Evolutionary conservation across 805 yeast species (phyloP), one percentile per base, ranked within the genome.

Genomic region (Kazachstania bromeliacearum): DNA sequence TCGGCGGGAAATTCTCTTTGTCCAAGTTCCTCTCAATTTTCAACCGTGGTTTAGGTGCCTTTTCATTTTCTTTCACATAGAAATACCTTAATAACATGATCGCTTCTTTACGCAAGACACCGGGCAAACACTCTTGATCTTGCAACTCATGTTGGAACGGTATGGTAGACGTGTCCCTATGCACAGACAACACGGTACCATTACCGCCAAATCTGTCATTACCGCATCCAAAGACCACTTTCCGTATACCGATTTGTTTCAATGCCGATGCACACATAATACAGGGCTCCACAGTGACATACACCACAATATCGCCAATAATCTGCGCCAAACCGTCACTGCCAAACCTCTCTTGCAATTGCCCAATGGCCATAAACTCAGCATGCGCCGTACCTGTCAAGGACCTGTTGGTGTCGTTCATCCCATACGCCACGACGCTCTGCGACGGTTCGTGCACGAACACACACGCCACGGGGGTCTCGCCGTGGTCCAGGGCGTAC

Each of bases 271-370:
- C 97, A 63, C 98, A 92, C 98, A 92, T 92, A 6, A 92, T 81
- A 55, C 98, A 92, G 0, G 98, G 98, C 59, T 92, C 98, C 0
- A 92, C 96, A 0, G 97, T 87, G 18, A 92, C 98, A 57, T 87
- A 89, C 6, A 92, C 66, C 21, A 75, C 77, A 3, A 83, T 66
- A 18, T 77, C 71, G 26, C 58, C 49, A 48, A 85, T 74, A 7
- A 73, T 26, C 9, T 17, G 15, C 17, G 49, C 44, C 9, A 66
- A 45, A 13, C 46, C 39, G 3, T 42, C 42, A 3, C 40, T 35
- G 13, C 47, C 52, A 36, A 36, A 24, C 32, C 59, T 50, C 4
- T 52, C 44, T 25, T 70, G 55, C 7, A 80, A 70, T 20, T 60
- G 55, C 31, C 76, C 76, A 12, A 85, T 78, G 0, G 89, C 96